A percentile compares a stretch with the other conserved stretches of the same genome.
Evolutionary conservation across 2,329 filamentous ascomycete species (phyloP).

Genomic region (Ophiostoma montium): DNA sequence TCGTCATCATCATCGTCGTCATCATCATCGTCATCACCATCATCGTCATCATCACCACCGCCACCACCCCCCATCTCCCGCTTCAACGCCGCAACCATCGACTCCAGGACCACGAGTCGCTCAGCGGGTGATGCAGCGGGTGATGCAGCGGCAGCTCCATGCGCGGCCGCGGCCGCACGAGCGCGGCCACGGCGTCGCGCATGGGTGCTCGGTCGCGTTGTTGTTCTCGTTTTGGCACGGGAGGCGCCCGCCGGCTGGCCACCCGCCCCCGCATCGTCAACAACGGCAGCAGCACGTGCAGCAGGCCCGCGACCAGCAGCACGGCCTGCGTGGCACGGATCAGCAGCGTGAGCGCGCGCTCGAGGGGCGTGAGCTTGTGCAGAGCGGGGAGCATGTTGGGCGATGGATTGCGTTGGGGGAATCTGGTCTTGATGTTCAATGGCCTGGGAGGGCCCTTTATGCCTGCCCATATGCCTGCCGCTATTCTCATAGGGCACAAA

Average conservation of each 20-base stretch:
- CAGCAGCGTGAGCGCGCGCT: background rate
- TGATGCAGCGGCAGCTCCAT: background rate
- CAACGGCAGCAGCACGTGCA: background rate
- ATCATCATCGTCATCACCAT: background rate
- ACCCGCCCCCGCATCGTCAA: background rate
- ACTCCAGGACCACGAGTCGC: conserved; percentile 8
- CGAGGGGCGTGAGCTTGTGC: background rate
- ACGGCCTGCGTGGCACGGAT: background rate
- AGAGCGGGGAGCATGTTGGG: background rate
- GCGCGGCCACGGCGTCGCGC: background rate
- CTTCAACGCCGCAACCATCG: conserved; percentile 4
- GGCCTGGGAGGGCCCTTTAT: too few species aligned
- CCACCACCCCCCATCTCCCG: background rate
- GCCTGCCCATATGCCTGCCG: background rate
- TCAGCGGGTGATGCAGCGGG: background rate
- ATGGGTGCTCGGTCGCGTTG: background rate
- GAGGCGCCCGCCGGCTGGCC: too few species aligned
- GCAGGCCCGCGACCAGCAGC: background rate
- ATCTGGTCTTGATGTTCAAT: background rate
- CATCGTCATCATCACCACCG: background rate
- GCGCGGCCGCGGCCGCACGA: background rate
- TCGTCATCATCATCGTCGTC: background rate
- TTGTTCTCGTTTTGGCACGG: too few species aligned
- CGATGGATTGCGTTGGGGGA: background rate
- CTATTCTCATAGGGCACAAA: conserved; percentile 12